Evolutionary conservation across 306 rosid species (phyloP).

Genomic region (Medicago lupulina): DNA sequence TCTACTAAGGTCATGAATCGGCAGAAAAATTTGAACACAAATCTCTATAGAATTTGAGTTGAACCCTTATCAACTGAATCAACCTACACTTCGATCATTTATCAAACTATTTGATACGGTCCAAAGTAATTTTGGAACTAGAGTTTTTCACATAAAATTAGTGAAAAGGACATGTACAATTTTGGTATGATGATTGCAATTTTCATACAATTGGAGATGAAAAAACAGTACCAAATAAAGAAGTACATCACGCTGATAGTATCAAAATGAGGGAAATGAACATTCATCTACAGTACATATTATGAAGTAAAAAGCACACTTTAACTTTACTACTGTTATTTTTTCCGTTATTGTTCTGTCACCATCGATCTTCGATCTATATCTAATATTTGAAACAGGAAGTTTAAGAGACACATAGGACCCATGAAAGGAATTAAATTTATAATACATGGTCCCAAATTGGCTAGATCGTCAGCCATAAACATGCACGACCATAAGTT

Average conservation of each 20-base stretch:
- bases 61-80: no score
- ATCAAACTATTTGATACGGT: background rate
- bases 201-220: slow-evolving; percentile 20
- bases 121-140: slow-evolving; percentile 10
- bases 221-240: background rate
- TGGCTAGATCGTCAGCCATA: slow-evolving; percentile 40
- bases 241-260: background rate
- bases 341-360: slow-evolving; percentile 38
- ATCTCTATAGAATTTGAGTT: no score
- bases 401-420: slow-evolving; percentile 49
- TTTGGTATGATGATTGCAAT: slow-evolving; percentile 15
- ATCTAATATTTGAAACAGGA: slow-evolving; percentile 12
- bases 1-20: no score
- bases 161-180: slow-evolving; percentile 45
- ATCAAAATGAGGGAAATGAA: background rate
- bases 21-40: no score
- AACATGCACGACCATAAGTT: slow-evolving; percentile 37
- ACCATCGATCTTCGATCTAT: slow-evolving; percentile 4
- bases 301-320: slow-evolving; percentile 23
- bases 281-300: background rate
- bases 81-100: no score
- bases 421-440: slow-evolving; percentile 53
- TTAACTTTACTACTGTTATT: slow-evolving; percentile 23
- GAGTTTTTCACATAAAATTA: slow-evolving; percentile 31
- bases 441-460: slow-evolving; percentile 52